Evolutionary conservation across 768 basidiomycete species (phyloP), one percentile per base, ranked within the genome.

Genomic region (Rhodotorula kratochvilovae): DNA sequence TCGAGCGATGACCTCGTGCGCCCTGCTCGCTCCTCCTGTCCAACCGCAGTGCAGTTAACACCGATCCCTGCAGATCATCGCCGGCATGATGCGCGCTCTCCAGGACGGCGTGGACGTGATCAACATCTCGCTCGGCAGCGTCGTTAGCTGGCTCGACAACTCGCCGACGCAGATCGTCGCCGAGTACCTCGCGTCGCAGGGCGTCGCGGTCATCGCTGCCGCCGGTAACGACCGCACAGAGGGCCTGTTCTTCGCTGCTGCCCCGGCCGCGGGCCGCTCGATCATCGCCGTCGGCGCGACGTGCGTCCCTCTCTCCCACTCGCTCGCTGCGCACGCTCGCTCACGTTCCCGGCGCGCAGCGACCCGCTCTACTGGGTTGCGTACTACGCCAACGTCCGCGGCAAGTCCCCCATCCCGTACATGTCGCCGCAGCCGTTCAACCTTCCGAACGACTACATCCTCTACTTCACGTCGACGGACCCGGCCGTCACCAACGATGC

Each of bases 101-200:
- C 79, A 78, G 19, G 85, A 84, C 0, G 81, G 29, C 58, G 39
- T 84, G 71, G 86, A 89, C 77, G 84, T 90, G 67, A 80, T 90
- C 70, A 86, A 86, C 8, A 79, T 90, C 74, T 88, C 87, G n/a
- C 79, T 90, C 11, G 88, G 88, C 46, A 85, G 86, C 23, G 73
- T 83, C 7, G 83, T 84, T 70, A 88, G 87, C 6, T 90, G 88
- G 88, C 86, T 87, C 2, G 85, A 86, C 76, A 82, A 83, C 27
- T 57, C 33, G 80, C 84, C 16, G 79, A 81, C 57, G 76, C 85
- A 17, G 87, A n/a, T 88, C 3, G 82, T 89, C 6, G 85, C 87
- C 1, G 85, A 85, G 74, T 80, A 87, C 56, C 84, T 90, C 51
- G 85, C 89, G 51, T 87, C 85, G 19, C 25, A 21, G 5, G 65